Conservation (phyloP, 441 rosid species). For the Populus hybrid region DNA sequence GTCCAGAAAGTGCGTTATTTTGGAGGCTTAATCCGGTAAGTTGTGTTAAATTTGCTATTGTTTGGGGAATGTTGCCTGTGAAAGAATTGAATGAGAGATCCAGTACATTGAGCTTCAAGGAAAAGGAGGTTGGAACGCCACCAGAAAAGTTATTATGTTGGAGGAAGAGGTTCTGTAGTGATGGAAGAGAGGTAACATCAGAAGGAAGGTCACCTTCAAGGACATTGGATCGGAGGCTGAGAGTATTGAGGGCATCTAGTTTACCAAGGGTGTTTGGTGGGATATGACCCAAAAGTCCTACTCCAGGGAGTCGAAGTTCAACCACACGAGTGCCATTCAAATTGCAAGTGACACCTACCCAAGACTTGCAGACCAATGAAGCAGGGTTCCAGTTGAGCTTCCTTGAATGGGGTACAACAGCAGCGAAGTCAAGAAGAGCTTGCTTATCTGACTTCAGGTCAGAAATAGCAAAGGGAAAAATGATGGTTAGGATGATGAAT, state of each 20-base stretch:
- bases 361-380: slow-evolving; percentile 55
- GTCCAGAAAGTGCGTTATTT: slow-evolving; percentile 60
- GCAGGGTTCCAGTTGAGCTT: slow-evolving; percentile 62
- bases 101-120: slow-evolving; percentile 51
- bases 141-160: slow-evolving; percentile 70
- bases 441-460: slow-evolving; percentile 65
- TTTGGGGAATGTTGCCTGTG: slow-evolving; percentile 55
- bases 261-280: slow-evolving; percentile 75
- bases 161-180: slow-evolving; percentile 59
- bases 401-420: slow-evolving; percentile 52
- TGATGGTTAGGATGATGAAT: slow-evolving; percentile 13
- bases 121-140: slow-evolving; percentile 52
- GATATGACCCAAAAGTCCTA: slow-evolving; percentile 71
- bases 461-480: slow-evolving; percentile 36
- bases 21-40: slow-evolving; percentile 59
- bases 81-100: slow-evolving; percentile 72
- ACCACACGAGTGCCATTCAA: slow-evolving; percentile 49
- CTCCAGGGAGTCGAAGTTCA: slow-evolving; percentile 71
- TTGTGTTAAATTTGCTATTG: slow-evolving; percentile 42
- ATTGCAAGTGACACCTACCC: slow-evolving; percentile 79
- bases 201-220: slow-evolving; percentile 62
- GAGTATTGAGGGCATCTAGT: slow-evolving; percentile 53
- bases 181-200: slow-evolving; percentile 55
- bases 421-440: slow-evolving; percentile 73
- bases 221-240: slow-evolving; percentile 77